Conservation (phyloP, 2,329 filamentous ascomycete genomes). For the Plectosphaerella plurivora region DNA sequence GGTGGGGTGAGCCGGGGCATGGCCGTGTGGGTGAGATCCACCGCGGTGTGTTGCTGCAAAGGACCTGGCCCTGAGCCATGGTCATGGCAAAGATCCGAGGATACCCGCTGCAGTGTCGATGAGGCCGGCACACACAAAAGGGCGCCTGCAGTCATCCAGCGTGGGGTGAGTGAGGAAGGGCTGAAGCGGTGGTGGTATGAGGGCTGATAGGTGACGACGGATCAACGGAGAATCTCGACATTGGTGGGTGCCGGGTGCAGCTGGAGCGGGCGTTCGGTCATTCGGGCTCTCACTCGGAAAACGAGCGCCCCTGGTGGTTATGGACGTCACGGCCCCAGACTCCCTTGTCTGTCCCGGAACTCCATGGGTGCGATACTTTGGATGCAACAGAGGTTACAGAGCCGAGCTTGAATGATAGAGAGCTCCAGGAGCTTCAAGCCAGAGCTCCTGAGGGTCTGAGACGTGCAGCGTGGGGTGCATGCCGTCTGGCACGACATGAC, state of each 20-base stretch:
- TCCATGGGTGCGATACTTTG: no score
- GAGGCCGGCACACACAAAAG: not conserved
- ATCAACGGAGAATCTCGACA: no score
- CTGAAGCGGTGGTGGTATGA: no score
- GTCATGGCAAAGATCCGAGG: not conserved
- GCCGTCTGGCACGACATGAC: not conserved
- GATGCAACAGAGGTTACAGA: no score
- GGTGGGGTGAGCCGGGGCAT: not conserved
- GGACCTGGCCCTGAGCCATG: not conserved
- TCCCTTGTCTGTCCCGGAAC: no score
- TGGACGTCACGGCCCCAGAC: no score
- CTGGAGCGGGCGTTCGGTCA: no score
- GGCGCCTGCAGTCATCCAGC: not conserved
- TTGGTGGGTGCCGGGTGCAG: no score
- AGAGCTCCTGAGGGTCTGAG: not conserved
- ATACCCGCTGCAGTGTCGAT: not conserved
- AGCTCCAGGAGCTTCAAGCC: not conserved
- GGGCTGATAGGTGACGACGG: no score
- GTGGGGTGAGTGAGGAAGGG: not conserved
- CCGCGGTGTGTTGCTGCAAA: not conserved
- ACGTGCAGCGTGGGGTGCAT: not conserved
- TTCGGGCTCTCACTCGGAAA: no score
- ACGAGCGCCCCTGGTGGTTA: no score
- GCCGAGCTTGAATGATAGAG: no score
- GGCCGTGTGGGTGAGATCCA: not conserved